A percentile compares a stretch with the other conserved stretches of the same genome.
Conservation (phyloP, 2,329 filamentous ascomycete genomes). For the Diaporthe sp. region DNA sequence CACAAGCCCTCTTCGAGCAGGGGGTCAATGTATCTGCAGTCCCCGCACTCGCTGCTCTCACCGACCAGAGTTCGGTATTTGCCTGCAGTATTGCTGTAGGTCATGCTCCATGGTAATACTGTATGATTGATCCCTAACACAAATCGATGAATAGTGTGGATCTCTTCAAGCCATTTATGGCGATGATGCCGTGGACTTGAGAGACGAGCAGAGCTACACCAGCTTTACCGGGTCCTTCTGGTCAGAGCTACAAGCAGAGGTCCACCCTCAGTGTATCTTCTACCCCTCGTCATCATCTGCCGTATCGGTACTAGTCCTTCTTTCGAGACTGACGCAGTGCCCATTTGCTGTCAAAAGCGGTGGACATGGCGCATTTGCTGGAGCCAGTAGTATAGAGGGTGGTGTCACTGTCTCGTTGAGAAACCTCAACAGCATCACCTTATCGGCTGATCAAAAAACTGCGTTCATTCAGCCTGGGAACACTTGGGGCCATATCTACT, state of each 20-base stretch:
- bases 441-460: constrained; percentile 16
- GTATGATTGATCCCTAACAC: not conserved
- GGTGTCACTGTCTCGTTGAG: constrained; percentile 32
- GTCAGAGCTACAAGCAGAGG: constrained; percentile 40
- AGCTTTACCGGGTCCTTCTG: constrained; percentile 40
- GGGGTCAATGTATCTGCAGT: constrained; percentile 42
- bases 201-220: constrained; percentile 7
- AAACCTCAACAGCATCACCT: not conserved
- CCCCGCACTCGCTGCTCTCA: constrained; percentile 30
- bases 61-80: constrained; percentile 14
- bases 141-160: constrained; percentile 18
- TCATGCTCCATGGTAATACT: not conserved
- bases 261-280: constrained; percentile 37
- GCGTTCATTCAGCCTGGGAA: constrained; percentile 8
- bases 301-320: constrained; percentile 3
- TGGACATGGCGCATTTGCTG: constrained; percentile 27
- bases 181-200: constrained; percentile 33
- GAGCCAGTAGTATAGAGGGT: constrained; percentile 25
- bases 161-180: constrained; percentile 36
- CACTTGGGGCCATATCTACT: not conserved
- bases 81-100: not conserved
- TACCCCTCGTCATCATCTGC: constrained; percentile 9
- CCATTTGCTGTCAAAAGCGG: constrained; percentile 35
- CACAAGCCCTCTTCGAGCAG: constrained; percentile 39
- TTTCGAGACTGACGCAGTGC: constrained; percentile 27